Conservation (phyloP, 108 stramenopile species). For the Nannochloropsis salina region DNA sequence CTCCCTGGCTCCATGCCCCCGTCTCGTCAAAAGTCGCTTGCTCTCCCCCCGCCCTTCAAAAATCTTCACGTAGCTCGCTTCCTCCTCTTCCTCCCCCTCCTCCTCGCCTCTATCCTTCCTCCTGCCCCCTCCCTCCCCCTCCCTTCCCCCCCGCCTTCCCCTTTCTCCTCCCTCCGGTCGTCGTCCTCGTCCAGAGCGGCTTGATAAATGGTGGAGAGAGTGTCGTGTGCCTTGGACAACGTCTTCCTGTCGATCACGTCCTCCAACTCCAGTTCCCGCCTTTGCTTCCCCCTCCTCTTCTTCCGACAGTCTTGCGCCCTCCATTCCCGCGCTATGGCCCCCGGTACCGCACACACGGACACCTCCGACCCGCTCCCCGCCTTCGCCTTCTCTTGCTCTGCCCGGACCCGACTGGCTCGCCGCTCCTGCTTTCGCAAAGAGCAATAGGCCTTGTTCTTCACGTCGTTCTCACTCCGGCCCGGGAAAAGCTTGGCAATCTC, state of each 20-base stretch:
- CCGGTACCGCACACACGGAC: neutral
- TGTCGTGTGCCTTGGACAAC: neutral
- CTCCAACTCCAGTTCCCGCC: neutral
- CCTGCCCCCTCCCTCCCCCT: neutral
- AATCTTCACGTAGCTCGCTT: neutral
- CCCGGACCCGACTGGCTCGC: neutral
- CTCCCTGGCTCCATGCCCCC: no score
- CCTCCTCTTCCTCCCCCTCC: neutral
- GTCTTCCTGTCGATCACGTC: neutral
- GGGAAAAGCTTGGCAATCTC: slow-evolving; percentile 37
- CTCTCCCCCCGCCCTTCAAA: neutral
- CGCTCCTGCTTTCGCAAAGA: slow-evolving; percentile 55
- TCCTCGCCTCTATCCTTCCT: neutral
- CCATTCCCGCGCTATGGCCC: neutral
- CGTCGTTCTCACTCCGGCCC: slow-evolving; percentile 53
- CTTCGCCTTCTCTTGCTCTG: neutral
- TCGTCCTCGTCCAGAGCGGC: neutral
- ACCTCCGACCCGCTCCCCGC: neutral
- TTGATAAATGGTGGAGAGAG: neutral
- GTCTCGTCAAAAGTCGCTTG: neutral
- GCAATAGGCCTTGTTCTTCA: slow-evolving; percentile 60
- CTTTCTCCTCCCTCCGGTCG: neutral
- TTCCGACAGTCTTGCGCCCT: neutral
- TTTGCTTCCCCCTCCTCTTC: neutral
- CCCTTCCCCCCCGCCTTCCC: neutral